Evolutionary conservation across 371 early-diverging fungal genomes (phyloP).

Genomic region (Blakeslea trispora): DNA sequence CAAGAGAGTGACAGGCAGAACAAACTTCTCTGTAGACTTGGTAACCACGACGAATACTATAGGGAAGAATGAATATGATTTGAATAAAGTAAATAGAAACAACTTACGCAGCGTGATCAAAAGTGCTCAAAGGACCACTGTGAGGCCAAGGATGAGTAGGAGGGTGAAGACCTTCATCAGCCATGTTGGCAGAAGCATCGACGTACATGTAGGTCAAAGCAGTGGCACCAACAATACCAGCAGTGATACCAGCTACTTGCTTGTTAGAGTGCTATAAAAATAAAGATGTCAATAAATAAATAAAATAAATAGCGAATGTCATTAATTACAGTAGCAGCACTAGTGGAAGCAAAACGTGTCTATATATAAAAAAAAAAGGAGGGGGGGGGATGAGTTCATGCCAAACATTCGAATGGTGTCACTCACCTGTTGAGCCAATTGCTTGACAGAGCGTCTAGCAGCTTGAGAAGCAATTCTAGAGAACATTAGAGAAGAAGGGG

Average conservation of each 20-base stretch:
- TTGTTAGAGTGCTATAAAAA: background rate
- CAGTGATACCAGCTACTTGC: conserved; percentile 36
- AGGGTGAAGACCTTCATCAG: conserved; percentile 92
- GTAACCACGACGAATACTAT: conserved; percentile 95
- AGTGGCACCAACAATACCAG: conserved; percentile 58
- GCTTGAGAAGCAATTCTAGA: conserved; percentile 28
- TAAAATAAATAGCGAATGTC: too few species aligned
- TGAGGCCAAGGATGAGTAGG: conserved; percentile 91
- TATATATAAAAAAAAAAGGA: background rate
- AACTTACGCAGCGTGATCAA: conserved; percentile 94
- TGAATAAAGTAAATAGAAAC: conserved; percentile 17
- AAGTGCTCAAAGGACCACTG: conserved; percentile 77
- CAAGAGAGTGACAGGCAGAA: conserved; percentile 95
- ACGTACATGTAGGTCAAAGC: conserved; percentile 57
- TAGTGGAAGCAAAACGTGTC: background rate
- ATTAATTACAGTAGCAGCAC: background rate
- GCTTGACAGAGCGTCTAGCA: conserved; percentile 28
- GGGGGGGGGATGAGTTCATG: too few species aligned
- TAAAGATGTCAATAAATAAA: too few species aligned
- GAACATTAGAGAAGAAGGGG: conserved; percentile 10
- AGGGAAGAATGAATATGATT: background rate
- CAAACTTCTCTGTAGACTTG: conserved; percentile 98
- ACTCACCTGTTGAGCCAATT: conserved; percentile 16
- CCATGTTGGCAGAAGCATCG: conserved; percentile 69
- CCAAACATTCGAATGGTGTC: too few species aligned